Percentiles rank a stretch among this genome's conserved stretches.
These are phyloP conservation scores for Glutinoglossum americanum DNA, from an alignment of 495 filamentous ascomycete genomes.

Conservation along the genomic window DNA sequence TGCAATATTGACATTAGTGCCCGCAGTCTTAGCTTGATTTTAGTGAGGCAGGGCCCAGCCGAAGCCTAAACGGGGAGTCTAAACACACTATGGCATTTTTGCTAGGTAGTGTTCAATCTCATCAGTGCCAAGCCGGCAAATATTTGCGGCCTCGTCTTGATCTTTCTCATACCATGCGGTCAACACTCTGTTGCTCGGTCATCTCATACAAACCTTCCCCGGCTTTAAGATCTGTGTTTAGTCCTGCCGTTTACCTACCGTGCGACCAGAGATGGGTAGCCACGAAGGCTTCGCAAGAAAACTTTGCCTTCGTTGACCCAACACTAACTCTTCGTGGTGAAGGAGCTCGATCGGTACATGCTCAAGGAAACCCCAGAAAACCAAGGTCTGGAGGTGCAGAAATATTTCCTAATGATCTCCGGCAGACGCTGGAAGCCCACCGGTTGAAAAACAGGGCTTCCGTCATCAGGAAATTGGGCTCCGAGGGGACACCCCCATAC, in stretches of 20 bases:
- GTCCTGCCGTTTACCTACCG: too few relatives aligned
- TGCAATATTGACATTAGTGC: too few relatives aligned
- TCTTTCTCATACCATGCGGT: background rate
- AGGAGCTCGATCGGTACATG: background rate
- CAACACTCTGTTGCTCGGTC: background rate
- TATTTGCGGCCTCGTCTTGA: background rate
- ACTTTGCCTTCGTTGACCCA: background rate
- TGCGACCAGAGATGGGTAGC: background rate
- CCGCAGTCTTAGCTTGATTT: too few relatives aligned
- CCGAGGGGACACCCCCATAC: background rate
- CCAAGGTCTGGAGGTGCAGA: slow-evolving; percentile 4
- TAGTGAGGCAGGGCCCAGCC: too few relatives aligned
- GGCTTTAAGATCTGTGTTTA: background rate
- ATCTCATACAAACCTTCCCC: background rate
- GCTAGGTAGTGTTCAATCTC: too few relatives aligned
- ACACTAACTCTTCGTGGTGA: background rate
- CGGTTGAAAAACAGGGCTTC: slow-evolving; percentile 25
- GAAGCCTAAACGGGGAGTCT: too few relatives aligned
- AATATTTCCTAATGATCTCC: slow-evolving; percentile 12
- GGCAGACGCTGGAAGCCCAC: slow-evolving; percentile 30
- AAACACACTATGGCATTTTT: too few relatives aligned
- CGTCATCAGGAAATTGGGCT: too few relatives aligned
- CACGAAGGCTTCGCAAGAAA: background rate
- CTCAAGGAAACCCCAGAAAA: background rate
- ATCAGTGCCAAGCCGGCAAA: too few relatives aligned